Conservation (phyloP, 495 filamentous ascomycete species). For the Penicillium samsonianum region DNA sequence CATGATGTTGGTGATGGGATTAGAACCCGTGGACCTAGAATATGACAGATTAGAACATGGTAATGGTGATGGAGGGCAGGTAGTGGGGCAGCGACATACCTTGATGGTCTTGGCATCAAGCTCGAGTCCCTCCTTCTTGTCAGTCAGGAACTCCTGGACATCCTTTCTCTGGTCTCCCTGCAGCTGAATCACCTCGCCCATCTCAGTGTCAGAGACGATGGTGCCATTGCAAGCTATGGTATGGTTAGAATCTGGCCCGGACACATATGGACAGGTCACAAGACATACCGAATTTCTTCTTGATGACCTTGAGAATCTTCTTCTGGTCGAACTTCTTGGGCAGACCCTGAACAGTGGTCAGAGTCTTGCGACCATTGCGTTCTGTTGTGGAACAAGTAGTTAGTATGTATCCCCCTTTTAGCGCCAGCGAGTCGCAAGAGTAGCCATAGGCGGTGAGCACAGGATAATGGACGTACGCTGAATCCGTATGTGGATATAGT, state of each 20-base stretch:
- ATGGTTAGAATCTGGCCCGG: conserved; percentile 22
- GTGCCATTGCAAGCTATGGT: conserved; percentile 97
- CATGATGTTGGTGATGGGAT: conserved; percentile 40
- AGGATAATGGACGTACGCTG: conserved; percentile 72
- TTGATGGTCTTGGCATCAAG: conserved; percentile 97
- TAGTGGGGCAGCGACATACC: conserved; percentile 46
- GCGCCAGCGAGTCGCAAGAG: conserved; percentile 13
- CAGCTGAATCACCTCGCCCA: conserved; percentile 99
- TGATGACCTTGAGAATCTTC: conserved; percentile 99
- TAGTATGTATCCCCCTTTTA: conserved; percentile 24
- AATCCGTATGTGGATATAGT: conserved; percentile 99
- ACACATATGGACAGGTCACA: conserved; percentile 9
- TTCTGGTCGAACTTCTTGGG: conserved; percentile 98
- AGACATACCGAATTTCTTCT: conserved; percentile 96
- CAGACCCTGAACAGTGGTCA: conserved; percentile 98
- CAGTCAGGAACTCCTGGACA: conserved; percentile 94
- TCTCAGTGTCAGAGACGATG: conserved; percentile 93
- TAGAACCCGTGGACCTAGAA: conserved; percentile 61
- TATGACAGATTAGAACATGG: conserved; percentile 9
- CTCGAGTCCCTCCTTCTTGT: conserved; percentile 89
- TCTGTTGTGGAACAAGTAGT: conserved; percentile 55
- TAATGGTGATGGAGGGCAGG: not conserved
- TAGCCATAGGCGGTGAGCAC: conserved; percentile 12
- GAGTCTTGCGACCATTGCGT: conserved; percentile 99
- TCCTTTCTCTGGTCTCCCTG: conserved; percentile 99